Evolutionary conservation across 1,284 basidiomycete genomes (phyloP).

Genomic region (Leccinum fallax): DNA sequence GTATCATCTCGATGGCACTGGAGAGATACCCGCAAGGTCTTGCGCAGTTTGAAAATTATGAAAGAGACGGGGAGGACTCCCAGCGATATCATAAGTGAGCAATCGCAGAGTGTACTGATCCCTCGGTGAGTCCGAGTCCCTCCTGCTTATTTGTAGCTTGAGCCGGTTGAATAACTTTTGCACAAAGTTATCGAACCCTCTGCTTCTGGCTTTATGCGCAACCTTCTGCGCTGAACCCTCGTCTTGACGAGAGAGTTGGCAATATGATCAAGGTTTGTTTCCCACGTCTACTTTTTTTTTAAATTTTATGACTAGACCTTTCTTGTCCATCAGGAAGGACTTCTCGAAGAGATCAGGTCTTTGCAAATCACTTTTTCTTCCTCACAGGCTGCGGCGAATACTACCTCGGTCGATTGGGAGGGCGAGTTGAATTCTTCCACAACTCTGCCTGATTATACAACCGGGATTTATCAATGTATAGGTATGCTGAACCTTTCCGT

Average conservation of each 20-base stretch:
- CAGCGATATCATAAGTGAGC: slow-evolving; percentile 71
- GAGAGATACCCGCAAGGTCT: slow-evolving; percentile 89
- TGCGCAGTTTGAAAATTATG: slow-evolving; percentile 80
- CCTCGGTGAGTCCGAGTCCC: slow-evolving; percentile 48
- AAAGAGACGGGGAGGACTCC: slow-evolving; percentile 69
- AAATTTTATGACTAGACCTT: slow-evolving; percentile 8
- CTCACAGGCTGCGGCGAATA: not conserved
- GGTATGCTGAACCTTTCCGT: slow-evolving; percentile 47
- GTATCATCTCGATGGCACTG: slow-evolving; percentile 94
- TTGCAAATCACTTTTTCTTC: slow-evolving; percentile 44
- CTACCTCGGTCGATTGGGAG: not conserved
- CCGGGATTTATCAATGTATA: slow-evolving; percentile 94
- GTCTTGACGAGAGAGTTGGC: slow-evolving; percentile 84
- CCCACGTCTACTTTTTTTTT: not conserved
- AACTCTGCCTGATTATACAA: slow-evolving; percentile 57
- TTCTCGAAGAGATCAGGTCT: slow-evolving; percentile 79
- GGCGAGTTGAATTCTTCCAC: not conserved
- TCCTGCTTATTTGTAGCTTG: not conserved
- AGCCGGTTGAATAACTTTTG: not conserved
- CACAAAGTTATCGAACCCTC: slow-evolving; percentile 74
- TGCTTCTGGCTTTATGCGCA: slow-evolving; percentile 94
- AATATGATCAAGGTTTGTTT: slow-evolving; percentile 82
- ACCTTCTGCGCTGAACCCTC: slow-evolving; percentile 58
- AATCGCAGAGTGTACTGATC: slow-evolving; percentile 48
- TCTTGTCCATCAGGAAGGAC: slow-evolving; percentile 59